Base-by-base conservation (phyloP, 495 filamentous ascomycete genomes). In the Tuber brumale region DNA sequence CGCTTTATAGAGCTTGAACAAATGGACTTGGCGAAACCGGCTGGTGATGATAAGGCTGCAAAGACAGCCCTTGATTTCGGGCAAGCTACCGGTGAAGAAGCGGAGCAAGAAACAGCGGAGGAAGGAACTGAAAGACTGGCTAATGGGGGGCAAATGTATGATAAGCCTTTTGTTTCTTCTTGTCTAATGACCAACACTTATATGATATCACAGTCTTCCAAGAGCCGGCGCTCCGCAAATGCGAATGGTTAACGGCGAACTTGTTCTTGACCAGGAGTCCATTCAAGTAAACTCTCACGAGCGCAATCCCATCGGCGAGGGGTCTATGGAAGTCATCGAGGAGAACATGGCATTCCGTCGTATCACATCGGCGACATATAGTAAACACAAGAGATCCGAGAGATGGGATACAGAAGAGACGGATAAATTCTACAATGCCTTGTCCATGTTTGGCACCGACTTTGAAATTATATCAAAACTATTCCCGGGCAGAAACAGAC, bases 401-500 rank as follows among this genome's bases (percentile, higher is more conserved):
- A 87, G 88, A 4, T 99, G 95, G 95, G 89, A 89, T 71, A 88
- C 90, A 37, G 90, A 90, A 16, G 86, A 90, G 70, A 97, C 93
- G 4, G 92, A 95, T 44, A 85, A 90, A 42, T 98, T 98, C 85
- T 98, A 97, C 83, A 87, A 92, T 31, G 91, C 91, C 0, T 86
- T 99, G 3, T 86, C 88, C 42, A 93, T 92, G 88, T 97, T 96
- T 82, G 96, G 95, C 42, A 97, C 94, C 0, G 94, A 98, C 83
- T 98, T 98, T 82, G 89, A 90, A 84, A 92, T 93, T 79, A 96
- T 99, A 80, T 89, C 89, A 80, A 90, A 89, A 76, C 87, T 97
- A 86, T 97, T 99, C 81, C 89, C 90, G 0, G 89, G 89, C 43
- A 88, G 92, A 35, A 92, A 87, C 39, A 87, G 95, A 71, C 89